A percentile compares a stretch with the other conserved stretches of the same genome.
Evolutionary conservation across 228 moss, liverwort and hornwort species (phyloP).

Genomic region (Sphagnum magellanicum): DNA sequence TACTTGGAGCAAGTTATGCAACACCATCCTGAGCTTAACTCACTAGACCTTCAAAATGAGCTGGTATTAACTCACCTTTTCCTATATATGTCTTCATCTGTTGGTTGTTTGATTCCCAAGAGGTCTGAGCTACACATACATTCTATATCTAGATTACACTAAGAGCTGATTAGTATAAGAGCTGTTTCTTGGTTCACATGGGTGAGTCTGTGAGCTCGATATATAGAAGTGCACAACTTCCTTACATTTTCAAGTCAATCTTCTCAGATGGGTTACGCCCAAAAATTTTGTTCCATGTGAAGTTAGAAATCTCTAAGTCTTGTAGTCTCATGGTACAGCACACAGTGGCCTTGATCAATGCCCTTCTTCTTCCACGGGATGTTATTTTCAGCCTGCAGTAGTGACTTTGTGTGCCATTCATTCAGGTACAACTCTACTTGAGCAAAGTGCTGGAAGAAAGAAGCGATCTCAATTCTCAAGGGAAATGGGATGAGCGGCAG

Average conservation of each 20-base stretch:
- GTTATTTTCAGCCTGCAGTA: no score
- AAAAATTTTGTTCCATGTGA: no score
- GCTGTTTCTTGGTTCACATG: background rate
- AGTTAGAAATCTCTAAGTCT: no score
- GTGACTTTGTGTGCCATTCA: background rate
- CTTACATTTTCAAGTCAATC: no score
- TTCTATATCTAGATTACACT: background rate
- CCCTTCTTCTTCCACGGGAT: no score
- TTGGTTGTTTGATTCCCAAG: background rate
- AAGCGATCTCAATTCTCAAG: constrained; percentile 49
- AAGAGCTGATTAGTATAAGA: background rate
- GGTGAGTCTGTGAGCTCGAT: no score
- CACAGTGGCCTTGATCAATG: no score
- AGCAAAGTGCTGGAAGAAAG: constrained; percentile 82
- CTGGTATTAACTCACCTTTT: constrained; percentile 31
- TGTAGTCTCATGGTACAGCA: no score
- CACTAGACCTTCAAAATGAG: constrained; percentile 81
- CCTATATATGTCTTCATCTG: background rate
- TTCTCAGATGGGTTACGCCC: no score
- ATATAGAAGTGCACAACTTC: no score
- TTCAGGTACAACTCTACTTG: constrained; percentile 80
- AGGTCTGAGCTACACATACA: background rate
- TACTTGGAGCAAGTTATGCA: constrained; percentile 88
- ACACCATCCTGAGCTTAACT: constrained; percentile 52
- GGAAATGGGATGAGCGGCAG: constrained; percentile 79